Conservation (phyloP, 2,329 filamentous ascomycete species). For the Neonectria coccinea region DNA sequence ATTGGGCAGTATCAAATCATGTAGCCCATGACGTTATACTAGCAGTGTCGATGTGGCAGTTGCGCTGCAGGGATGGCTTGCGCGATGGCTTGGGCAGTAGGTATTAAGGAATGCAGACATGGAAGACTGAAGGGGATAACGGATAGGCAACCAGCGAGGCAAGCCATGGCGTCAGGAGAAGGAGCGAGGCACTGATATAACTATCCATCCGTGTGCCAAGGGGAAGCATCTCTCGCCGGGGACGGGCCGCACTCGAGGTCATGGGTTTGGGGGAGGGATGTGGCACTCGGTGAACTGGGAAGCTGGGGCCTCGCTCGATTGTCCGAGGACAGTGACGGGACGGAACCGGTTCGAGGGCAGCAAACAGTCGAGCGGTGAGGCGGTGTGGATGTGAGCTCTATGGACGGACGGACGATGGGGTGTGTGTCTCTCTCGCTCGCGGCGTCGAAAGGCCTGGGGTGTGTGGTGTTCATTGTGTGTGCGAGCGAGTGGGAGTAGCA, state of each 20-base stretch:
- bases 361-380: slow-evolving; percentile 39
- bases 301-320: slow-evolving; percentile 36
- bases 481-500: slow-evolving; percentile 18
- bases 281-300: slow-evolving; percentile 46
- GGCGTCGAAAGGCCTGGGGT: slow-evolving; percentile 14
- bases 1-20: slow-evolving; percentile 35
- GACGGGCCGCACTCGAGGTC: slow-evolving; percentile 40
- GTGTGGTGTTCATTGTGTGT: slow-evolving; percentile 34
- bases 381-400: slow-evolving; percentile 41
- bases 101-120: slow-evolving; percentile 22
- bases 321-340: slow-evolving; percentile 24
- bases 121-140: slow-evolving; percentile 22
- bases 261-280: slow-evolving; percentile 44
- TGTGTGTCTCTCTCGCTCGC: slow-evolving; percentile 23
- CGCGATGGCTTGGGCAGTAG: slow-evolving; percentile 3
- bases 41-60: background rate
- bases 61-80: slow-evolving; percentile 34
- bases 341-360: slow-evolving; percentile 29
- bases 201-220: slow-evolving; percentile 32
- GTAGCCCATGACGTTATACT: slow-evolving; percentile 39
- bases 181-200: slow-evolving; percentile 35
- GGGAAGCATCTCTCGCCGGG: slow-evolving; percentile 31
- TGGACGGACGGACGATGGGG: slow-evolving; percentile 3
- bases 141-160: background rate
- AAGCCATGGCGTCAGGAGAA: slow-evolving; percentile 17